Conservation (phyloP, 1,284 basidiomycete genomes). For the Ceratorhiza oryzae-sativae region DNA sequence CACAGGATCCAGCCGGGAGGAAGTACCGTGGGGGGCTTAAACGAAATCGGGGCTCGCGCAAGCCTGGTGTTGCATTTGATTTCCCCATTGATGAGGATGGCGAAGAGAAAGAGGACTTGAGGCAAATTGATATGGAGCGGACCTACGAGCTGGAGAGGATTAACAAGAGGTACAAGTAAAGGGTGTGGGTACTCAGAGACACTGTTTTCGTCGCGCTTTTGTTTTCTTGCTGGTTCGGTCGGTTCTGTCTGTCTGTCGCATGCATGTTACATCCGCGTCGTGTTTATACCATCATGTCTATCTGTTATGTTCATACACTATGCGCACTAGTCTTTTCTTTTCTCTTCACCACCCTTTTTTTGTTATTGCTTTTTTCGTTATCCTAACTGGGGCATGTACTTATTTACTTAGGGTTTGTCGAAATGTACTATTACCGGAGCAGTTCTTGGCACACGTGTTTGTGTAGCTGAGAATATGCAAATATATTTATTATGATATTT, state of each 20-base stretch:
- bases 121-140: slow-evolving; percentile 28
- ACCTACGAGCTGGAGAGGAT: slow-evolving; percentile 37
- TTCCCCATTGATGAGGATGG: slow-evolving; percentile 35
- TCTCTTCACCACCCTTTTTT: slow-evolving; percentile 1
- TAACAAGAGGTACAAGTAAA: slow-evolving; percentile 38
- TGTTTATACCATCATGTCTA: slow-evolving; percentile 19
- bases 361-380: slow-evolving; percentile 35
- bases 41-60: slow-evolving; percentile 18
- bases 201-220: neutral
- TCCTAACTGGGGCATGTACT: slow-evolving; percentile 22
- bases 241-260: neutral
- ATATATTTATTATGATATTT: slow-evolving; percentile 35
- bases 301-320: slow-evolving; percentile 32
- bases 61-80: slow-evolving; percentile 36
- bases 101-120: slow-evolving; percentile 20
- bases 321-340: slow-evolving; percentile 13
- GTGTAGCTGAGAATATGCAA: neutral
- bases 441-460: neutral
- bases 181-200: neutral
- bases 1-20: neutral
- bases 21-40: slow-evolving; percentile 15
- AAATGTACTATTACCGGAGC: slow-evolving; percentile 24
- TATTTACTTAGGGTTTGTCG: slow-evolving; percentile 26
- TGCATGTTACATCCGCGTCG: slow-evolving; percentile 6
- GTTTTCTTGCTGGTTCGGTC: slow-evolving; percentile 16